Percentiles rank a stretch among this genome's conserved stretches.
Conservation (phyloP, 2,329 filamentous ascomycete species). For the Berkeleyomyces basicola region DNA sequence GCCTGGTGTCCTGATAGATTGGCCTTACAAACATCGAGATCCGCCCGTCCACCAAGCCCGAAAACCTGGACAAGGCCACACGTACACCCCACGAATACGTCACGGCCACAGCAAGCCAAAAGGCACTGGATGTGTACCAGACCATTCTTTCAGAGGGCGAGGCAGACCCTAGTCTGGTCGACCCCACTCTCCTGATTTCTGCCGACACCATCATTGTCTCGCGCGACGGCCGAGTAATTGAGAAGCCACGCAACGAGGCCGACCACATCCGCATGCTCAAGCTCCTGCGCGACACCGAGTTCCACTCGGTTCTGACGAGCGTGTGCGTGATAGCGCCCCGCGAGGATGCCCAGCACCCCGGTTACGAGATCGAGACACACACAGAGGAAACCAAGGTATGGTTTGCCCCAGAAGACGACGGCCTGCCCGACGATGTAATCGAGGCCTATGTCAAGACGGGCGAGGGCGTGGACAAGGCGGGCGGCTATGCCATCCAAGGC, state of each 20-base stretch:
- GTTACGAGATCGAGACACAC: slow-evolving; percentile 64
- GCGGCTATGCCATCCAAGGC: slow-evolving; percentile 88
- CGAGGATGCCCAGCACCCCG: slow-evolving; percentile 63
- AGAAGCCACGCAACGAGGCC: slow-evolving; percentile 72
- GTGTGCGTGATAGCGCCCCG: slow-evolving; percentile 72
- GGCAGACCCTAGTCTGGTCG: slow-evolving; percentile 28
- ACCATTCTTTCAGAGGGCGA: slow-evolving; percentile 27
- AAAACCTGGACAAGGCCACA: slow-evolving; percentile 62
- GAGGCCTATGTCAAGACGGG: slow-evolving; percentile 63
- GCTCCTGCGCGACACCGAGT: slow-evolving; percentile 55
- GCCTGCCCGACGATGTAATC: slow-evolving; percentile 62
- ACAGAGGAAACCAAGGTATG: slow-evolving; percentile 86
- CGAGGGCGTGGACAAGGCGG: slow-evolving; percentile 90
- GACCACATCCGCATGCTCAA: slow-evolving; percentile 77
- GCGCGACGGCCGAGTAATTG: slow-evolving; percentile 58
- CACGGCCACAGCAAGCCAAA: slow-evolving; percentile 65
- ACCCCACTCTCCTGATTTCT: slow-evolving; percentile 72
- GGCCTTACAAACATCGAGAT: slow-evolving; percentile 73
- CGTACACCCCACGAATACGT: slow-evolving; percentile 84
- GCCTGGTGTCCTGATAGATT: slow-evolving; percentile 33
- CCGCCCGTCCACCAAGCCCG: slow-evolving; percentile 64
- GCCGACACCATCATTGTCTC: slow-evolving; percentile 84
- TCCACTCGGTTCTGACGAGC: slow-evolving; percentile 74
- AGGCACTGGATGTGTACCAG: slow-evolving; percentile 58
- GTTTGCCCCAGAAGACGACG: slow-evolving; percentile 51